Percentiles rank a stretch among this genome's conserved stretches.
These are phyloP conservation scores for Diaporthe australafricana DNA, from an alignment of 2,329 filamentous ascomycete genomes.

Conservation along the genomic window DNA sequence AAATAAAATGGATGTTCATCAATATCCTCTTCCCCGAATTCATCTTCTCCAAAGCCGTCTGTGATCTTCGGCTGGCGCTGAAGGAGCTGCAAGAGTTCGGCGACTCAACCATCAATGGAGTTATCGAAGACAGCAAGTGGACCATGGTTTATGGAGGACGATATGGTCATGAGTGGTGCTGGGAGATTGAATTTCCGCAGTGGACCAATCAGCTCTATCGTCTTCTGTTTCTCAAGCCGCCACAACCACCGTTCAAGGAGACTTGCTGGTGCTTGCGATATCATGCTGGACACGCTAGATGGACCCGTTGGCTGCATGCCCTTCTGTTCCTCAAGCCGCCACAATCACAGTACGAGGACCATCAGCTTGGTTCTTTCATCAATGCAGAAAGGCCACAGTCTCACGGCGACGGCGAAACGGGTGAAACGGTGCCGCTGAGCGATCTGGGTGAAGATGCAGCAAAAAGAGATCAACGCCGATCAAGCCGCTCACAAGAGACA, in stretches of 20 bases:
- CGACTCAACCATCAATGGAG: not conserved
- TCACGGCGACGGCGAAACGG: too few species aligned
- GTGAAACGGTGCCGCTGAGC: too few species aligned
- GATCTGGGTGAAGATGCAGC: too few species aligned
- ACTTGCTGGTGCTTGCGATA: too few species aligned
- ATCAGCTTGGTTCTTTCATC: too few species aligned
- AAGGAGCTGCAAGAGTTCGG: slow-evolving; percentile 4
- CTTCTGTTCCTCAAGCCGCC: too few species aligned
- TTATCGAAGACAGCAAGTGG: not conserved
- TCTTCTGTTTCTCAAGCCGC: not conserved
- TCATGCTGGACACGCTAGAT: too few species aligned
- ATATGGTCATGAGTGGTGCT: not conserved
- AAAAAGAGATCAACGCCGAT: too few species aligned
- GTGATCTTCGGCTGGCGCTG: slow-evolving; percentile 12
- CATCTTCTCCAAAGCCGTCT: not conserved
- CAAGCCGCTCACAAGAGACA: too few species aligned
- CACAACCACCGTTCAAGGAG: not conserved
- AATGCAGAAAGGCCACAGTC: too few species aligned
- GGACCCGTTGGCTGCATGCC: too few species aligned
- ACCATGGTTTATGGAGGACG: not conserved
- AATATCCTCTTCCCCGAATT: slow-evolving; percentile 15
- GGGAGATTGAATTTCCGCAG: not conserved
- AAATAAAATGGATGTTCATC: not conserved
- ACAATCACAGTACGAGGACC: too few species aligned
- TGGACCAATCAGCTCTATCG: not conserved